These are phyloP conservation scores for Myxozyma sirexii DNA, from an alignment of 805 yeast genomes.

Conservation along the genomic window DNA sequence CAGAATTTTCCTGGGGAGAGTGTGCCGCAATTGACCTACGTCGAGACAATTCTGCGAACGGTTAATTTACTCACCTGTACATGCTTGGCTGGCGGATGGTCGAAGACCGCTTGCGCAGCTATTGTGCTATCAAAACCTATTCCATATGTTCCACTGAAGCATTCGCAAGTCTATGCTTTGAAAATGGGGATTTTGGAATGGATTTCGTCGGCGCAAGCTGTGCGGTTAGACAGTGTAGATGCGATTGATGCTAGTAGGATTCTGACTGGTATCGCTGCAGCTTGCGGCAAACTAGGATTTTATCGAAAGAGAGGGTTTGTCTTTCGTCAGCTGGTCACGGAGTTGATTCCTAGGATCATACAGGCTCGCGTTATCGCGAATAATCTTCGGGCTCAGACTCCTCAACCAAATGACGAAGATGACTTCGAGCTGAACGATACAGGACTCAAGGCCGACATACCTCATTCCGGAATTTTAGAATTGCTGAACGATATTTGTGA, in stretches of 20 bases:
- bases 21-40: constrained; percentile 79
- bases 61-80: constrained; percentile 61
- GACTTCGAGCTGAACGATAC: background rate
- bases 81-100: constrained; percentile 54
- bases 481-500: constrained; percentile 54
- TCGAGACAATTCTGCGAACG: constrained; percentile 69
- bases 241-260: constrained; percentile 45
- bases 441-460: constrained; percentile 3
- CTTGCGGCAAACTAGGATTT: constrained; percentile 64
- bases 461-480: constrained; percentile 44
- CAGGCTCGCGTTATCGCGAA: constrained; percentile 30
- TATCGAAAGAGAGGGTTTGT: constrained; percentile 70
- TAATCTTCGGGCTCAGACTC: background rate
- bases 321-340: constrained; percentile 62
- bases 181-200: constrained; percentile 34
- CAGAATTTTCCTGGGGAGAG: constrained; percentile 65
- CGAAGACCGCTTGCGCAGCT: constrained; percentile 47
- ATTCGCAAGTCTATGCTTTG: constrained; percentile 13
- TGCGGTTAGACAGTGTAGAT: constrained; percentile 29
- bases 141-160: constrained; percentile 6
- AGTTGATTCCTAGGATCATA: constrained; percentile 40
- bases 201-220: constrained; percentile 30
- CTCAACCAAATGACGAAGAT: background rate
- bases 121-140: constrained; percentile 50
- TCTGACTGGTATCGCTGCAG: constrained; percentile 64